Conservation (phyloP, 176 grass and related monocot species). For the Hordeum marinum region DNA sequence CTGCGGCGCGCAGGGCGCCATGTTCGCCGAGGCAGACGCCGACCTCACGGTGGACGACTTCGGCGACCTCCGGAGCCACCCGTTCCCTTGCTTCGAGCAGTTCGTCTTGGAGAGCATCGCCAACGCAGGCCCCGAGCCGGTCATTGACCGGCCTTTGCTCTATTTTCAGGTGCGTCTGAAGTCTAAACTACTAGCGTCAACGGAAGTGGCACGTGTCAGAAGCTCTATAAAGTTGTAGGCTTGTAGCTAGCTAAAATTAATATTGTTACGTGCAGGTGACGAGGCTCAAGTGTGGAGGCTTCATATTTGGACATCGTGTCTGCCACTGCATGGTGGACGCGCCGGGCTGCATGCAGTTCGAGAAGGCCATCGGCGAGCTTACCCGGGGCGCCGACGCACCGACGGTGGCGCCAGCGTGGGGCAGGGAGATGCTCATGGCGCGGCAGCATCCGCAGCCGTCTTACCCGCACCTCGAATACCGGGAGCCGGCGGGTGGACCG, state of each 20-base stretch:
- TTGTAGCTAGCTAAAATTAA: too few species aligned
- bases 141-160: constrained; percentile 31
- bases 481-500: too few species aligned
- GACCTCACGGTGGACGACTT: constrained; percentile 50
- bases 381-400: constrained; percentile 29
- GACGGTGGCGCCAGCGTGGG: constrained; percentile 42
- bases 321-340: constrained; percentile 56
- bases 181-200: background rate
- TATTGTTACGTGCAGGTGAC: constrained; percentile 35
- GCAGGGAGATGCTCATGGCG: constrained; percentile 41
- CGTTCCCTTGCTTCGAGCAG: constrained; percentile 46
- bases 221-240: background rate
- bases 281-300: constrained; percentile 47
- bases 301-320: constrained; percentile 51
- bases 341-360: constrained; percentile 50
- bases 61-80: constrained; percentile 33
- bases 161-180: constrained; percentile 33
- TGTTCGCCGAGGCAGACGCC: constrained; percentile 59
- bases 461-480: constrained; percentile 27
- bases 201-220: background rate
- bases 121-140: constrained; percentile 7
- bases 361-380: constrained; percentile 47
- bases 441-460: background rate
- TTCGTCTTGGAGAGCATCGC: constrained; percentile 35
- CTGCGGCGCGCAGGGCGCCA: background rate